A percentile compares a stretch with the other conserved stretches of the same genome.
These are phyloP conservation scores for Cystofilobasidium ferigula DNA, from an alignment of 768 basidiomycete genomes.

Conservation along the genomic window DNA sequence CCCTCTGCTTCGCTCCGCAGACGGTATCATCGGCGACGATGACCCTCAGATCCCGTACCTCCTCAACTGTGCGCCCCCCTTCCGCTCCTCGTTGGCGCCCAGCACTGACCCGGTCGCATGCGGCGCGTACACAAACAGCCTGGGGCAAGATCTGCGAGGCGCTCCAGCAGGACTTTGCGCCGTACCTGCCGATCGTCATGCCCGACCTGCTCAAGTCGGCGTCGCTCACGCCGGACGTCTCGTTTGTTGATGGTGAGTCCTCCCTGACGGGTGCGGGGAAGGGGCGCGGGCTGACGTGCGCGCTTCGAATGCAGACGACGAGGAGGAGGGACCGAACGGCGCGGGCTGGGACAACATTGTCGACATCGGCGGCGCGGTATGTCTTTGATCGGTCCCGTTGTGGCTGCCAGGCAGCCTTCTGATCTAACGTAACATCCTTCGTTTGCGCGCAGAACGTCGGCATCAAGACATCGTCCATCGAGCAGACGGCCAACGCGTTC, in stretches of 20 bases:
- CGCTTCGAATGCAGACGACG: slow-evolving; percentile 45
- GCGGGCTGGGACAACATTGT: slow-evolving; percentile 61
- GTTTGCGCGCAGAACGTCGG: slow-evolving; percentile 59
- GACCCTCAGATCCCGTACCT: slow-evolving; percentile 63
- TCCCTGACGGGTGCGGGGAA: not conserved
- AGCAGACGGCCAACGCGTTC: slow-evolving; percentile 79
- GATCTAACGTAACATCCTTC: no score
- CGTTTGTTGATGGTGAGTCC: slow-evolving; percentile 50
- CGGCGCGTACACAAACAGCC: slow-evolving; percentile 44
- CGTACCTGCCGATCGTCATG: slow-evolving; percentile 75
- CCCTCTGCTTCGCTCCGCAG: slow-evolving; percentile 37
- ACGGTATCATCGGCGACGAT: slow-evolving; percentile 55
- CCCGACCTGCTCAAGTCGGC: slow-evolving; percentile 64
- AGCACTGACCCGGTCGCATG: not conserved
- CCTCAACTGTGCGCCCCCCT: not conserved
- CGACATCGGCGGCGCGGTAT: slow-evolving; percentile 51
- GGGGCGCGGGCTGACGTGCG: slow-evolving; percentile 7
- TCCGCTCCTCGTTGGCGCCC: not conserved
- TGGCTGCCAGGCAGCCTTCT: not conserved
- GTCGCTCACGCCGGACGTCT: slow-evolving; percentile 66
- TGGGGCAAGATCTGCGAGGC: slow-evolving; percentile 86
- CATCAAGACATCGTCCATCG: slow-evolving; percentile 66
- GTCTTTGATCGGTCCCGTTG: not conserved
- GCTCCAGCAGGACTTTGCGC: slow-evolving; percentile 71
- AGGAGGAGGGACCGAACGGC: slow-evolving; percentile 25